Conservation (phyloP, 768 basidiomycete species). For the Kwoniella sp. region DNA sequence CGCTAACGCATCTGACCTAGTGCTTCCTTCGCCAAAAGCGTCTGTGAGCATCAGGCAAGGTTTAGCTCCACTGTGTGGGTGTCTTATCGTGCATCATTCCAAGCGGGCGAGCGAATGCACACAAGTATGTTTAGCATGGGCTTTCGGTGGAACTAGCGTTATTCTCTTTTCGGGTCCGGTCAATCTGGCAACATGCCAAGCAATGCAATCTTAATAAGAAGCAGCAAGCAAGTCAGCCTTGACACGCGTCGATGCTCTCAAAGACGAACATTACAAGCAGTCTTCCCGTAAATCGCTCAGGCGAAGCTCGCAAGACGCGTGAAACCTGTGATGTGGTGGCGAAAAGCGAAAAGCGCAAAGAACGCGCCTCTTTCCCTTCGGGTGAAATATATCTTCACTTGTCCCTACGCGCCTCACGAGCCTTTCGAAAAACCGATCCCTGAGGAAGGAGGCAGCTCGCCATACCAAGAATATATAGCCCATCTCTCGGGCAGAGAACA, state of each 20-base stretch:
- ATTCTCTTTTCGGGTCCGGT: not conserved
- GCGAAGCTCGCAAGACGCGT: no score
- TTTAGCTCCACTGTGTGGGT: no score
- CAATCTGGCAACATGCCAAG: not conserved
- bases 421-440: not conserved
- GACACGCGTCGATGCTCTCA: not conserved
- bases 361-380: slow-evolving; percentile 22
- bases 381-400: slow-evolving; percentile 15
- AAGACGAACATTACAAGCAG: not conserved
- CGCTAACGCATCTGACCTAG: not conserved
- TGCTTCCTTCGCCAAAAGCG: not conserved
- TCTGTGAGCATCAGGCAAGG: no score
- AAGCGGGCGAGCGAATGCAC: no score
- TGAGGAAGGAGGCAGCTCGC: not conserved
- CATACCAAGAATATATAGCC: not conserved
- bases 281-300: no score
- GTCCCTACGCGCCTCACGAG: not conserved
- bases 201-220: no score
- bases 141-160: not conserved
- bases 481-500: not conserved
- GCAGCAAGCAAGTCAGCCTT: no score
- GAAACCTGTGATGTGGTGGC: not conserved
- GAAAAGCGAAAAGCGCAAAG: no score
- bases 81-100: no score
- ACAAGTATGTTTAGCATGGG: not conserved